Base-by-base conservation (phyloP, 2,329 filamentous ascomycete genomes). In the Colletotrichum tropicale region DNA sequence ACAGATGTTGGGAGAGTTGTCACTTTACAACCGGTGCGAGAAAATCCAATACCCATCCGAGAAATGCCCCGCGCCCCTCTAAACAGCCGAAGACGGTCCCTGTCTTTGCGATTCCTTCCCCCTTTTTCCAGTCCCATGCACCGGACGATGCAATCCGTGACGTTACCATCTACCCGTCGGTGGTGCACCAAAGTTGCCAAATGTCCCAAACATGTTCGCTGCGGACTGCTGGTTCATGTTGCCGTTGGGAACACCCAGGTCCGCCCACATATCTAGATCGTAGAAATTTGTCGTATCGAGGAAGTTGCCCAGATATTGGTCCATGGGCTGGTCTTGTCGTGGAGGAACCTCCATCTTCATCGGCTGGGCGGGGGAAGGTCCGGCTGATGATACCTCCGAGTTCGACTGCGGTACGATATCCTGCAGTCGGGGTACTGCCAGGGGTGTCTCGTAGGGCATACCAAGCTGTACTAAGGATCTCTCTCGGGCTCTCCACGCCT, bases 401-500 rank as follows among this genome's bases (percentile, higher is more conserved):
- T 82, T 81, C 6, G 79, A 79, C 10, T 90, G 80, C 9, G 88
- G 87, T 28, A 90, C 80, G 24, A 84, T 78, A 2, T 84, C 81
- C 56, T 85, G 86, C 13, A 92, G 82, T 52, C 83, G 87, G 21
- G 81, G 78, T 48, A 92, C 85, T 62, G 86, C 91, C 6, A 78
- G 78, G 0, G 90, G 90, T 18, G 83, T 84, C 18, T 87, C 82
- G 16, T 88, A 82, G 2, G 79, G 67, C 21, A 81, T 79, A 1
- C 88, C 88, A 6, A 80, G 78, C 58, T 85, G 81, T 4, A 78
- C 77, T 16, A 89, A 81, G 0, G 85, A 81, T 36, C 83, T 83
- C 78, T 90, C 88, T 13, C 90, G 87, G n/a, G 81, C 83, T 74
- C 83, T 86, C 90, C 90, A 92, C 0, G 88, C 90, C 77, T 87